A percentile compares a stretch with the other conserved stretches of the same genome.
Conservation (phyloP, 192 early-diverging fungal genomes). For the Podila clonocystis region DNA sequence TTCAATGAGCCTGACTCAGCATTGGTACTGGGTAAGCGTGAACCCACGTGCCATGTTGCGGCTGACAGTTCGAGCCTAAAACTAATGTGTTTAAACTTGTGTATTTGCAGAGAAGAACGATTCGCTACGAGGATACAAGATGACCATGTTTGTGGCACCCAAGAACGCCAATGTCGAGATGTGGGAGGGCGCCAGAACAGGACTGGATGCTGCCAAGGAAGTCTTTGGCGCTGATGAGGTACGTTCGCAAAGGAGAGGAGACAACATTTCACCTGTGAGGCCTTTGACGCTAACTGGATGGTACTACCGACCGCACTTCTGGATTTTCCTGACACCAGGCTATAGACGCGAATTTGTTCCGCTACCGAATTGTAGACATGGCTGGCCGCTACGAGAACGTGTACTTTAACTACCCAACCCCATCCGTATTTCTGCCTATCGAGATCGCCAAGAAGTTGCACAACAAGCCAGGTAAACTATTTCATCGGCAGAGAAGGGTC, state of each 20-base stretch:
- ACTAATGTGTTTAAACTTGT: conserved; percentile 5
- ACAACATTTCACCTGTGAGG: too few relatives aligned
- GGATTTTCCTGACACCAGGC: conserved; percentile 10
- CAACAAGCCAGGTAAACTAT: conserved; percentile 34
- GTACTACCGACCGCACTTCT: background rate
- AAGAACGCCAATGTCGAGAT: conserved; percentile 78
- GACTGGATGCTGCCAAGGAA: conserved; percentile 77
- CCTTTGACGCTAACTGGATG: too few relatives aligned
- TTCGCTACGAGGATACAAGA: conserved; percentile 74
- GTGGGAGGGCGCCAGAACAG: conserved; percentile 94
- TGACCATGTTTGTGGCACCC: conserved; percentile 89
- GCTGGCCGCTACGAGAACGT: conserved; percentile 37
- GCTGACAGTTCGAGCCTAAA: background rate
- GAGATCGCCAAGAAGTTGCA: conserved; percentile 48
- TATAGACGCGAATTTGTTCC: conserved; percentile 43
- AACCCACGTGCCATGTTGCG: background rate
- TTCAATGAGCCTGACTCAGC: conserved; percentile 94
- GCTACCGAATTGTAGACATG: conserved; percentile 45
- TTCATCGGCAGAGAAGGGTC: background rate
- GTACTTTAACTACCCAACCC: conserved; percentile 34
- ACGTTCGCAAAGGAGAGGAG: background rate
- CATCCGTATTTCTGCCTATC: conserved; percentile 46
- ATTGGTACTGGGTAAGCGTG: conserved; percentile 67
- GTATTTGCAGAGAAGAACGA: conserved; percentile 56
- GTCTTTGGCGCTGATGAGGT: conserved; percentile 90